Conservation (phyloP, 2,329 filamentous ascomycete genomes). For the Calonectria pauciramosa region DNA sequence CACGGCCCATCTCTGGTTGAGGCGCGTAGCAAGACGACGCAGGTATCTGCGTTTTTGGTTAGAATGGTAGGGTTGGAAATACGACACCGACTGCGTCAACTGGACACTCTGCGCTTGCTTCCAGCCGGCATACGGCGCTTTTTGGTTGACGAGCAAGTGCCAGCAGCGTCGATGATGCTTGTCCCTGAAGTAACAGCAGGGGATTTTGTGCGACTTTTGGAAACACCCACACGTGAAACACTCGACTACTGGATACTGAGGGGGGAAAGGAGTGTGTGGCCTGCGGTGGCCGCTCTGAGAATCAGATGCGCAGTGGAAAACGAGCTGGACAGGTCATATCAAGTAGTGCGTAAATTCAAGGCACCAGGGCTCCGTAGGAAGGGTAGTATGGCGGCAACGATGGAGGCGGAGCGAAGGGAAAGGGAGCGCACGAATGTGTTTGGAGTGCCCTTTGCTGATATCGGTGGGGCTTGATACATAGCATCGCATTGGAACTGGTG, state of each 20-base stretch:
- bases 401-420: conserved; percentile 38
- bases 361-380: conserved; percentile 65
- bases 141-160: conserved; percentile 85
- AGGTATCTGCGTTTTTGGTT: conserved; percentile 70
- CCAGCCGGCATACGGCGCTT: conserved; percentile 80
- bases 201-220: conserved; percentile 85
- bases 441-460: conserved; percentile 21
- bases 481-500: background rate
- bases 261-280: conserved; percentile 93
- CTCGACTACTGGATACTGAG: conserved; percentile 88
- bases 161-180: conserved; percentile 82
- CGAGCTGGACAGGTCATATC: conserved; percentile 88
- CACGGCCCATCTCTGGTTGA: conserved; percentile 78
- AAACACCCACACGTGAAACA: conserved; percentile 82
- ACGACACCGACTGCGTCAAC: conserved; percentile 83
- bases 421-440: conserved; percentile 30
- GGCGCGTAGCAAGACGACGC: conserved; percentile 70
- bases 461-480: conserved; percentile 30
- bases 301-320: conserved; percentile 89
- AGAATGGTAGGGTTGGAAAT: conserved; percentile 82
- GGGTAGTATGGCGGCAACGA: conserved; percentile 53
- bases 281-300: conserved; percentile 84
- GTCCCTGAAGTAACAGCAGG: conserved; percentile 81
- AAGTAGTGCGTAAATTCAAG: conserved; percentile 77
- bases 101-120: conserved; percentile 82